Evolutionary conservation across 129 eudicot genomes (phyloP).

Genomic region (Helianthus tuberosus): DNA sequence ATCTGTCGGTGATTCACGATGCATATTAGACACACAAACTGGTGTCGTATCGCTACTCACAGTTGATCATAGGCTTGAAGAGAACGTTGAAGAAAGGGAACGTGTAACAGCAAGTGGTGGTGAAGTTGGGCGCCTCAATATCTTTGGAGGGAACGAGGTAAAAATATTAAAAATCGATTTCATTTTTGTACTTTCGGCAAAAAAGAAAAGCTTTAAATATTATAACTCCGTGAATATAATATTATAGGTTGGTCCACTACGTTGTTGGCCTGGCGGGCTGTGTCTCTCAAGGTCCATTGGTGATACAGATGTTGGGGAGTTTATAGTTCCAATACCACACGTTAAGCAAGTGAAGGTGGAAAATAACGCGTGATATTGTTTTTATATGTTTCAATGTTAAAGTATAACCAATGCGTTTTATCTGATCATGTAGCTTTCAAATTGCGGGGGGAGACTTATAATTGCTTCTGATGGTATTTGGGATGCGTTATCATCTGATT

Average conservation of each 20-base stretch:
- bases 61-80: constrained; percentile 97
- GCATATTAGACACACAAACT: constrained; percentile 93
- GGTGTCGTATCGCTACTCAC: constrained; percentile 94
- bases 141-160: constrained; percentile 87
- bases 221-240: not conserved
- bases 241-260: constrained; percentile 91
- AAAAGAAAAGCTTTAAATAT: too few relatives aligned
- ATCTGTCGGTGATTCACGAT: constrained; percentile 97
- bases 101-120: constrained; percentile 99
- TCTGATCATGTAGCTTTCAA: constrained; percentile 64
- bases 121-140: constrained; percentile 96
- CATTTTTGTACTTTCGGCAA: not conserved
- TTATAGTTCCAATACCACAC: constrained; percentile 95
- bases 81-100: constrained; percentile 76
- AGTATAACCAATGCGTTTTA: not conserved
- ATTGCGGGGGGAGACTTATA: constrained; percentile 91
- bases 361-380: not conserved
- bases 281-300: constrained; percentile 98
- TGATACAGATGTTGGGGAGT: constrained; percentile 99
- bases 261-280: constrained; percentile 99
- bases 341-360: constrained; percentile 97
- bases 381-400: not conserved
- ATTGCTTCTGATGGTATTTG: constrained; percentile 99
- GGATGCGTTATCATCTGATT: constrained; percentile 90
- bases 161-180: not conserved